Evolutionary conservation across 176 grass and related monocot species (phyloP).

Genomic region (Metroxylon sagu): DNA sequence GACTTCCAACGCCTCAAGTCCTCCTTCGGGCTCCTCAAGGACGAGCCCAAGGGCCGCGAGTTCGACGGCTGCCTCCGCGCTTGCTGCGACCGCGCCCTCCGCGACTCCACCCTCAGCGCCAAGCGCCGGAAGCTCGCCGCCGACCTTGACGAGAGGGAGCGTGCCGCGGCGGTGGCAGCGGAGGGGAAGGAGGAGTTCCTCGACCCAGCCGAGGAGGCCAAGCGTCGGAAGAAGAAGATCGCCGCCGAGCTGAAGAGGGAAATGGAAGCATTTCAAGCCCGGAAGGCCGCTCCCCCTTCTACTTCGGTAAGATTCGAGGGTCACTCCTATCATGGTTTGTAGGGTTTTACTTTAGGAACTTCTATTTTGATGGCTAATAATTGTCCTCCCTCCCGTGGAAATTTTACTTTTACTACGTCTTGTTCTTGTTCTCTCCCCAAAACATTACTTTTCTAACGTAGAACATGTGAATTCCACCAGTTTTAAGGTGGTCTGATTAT

Average conservation of each 20-base stretch:
- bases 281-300: conserved; percentile 18
- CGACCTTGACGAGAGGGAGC: conserved; percentile 78
- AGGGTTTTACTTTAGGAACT: too few species aligned
- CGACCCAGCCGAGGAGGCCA: conserved; percentile 26
- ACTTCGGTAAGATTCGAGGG: conserved; percentile 31
- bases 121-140: conserved; percentile 63
- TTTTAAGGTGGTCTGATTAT: too few species aligned
- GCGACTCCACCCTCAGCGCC: conserved; percentile 23
- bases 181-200: background rate
- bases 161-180: conserved; percentile 23
- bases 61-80: conserved; percentile 1
- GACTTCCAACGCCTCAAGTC: conserved; percentile 14
- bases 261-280: conserved; percentile 27
- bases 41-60: background rate
- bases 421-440: too few species aligned
- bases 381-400: too few species aligned
- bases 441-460: too few species aligned
- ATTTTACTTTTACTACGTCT: too few species aligned
- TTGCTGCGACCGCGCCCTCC: conserved; percentile 27
- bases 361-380: too few species aligned
- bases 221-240: conserved; percentile 29
- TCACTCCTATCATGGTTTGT: too few species aligned
- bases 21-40: conserved; percentile 5
- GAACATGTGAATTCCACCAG: too few species aligned
- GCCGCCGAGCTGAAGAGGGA: conserved; percentile 42